Evolutionary conservation across 2,329 filamentous ascomycete species (phyloP), one percentile per base, ranked within the genome.

Genomic region (Pseudogymnoascus sp.): DNA sequence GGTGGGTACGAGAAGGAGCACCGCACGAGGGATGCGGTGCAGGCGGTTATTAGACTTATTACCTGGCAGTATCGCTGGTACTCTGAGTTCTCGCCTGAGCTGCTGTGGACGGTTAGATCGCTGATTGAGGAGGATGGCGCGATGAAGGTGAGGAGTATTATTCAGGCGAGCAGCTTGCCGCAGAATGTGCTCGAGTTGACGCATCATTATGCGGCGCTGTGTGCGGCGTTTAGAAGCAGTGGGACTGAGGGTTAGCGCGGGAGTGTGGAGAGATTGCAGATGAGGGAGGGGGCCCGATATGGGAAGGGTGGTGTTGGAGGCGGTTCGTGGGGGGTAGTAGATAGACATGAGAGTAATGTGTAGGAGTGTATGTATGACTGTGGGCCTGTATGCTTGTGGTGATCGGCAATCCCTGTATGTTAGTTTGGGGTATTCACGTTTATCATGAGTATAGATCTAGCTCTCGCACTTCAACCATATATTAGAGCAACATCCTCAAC

Each of bases 31-130:
- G 89, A 92, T 66, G 91, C 88, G 64, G 83, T 97, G 5, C 89
- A 87, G 29, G 87, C 90, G n/a, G 81, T 97, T 64, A 97, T 99
- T 68, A 83, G 92, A 62, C 80, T 99, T 45, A 91, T 97, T 36
- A 95, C 93, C 11, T 99, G 95, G 95, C 95, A 99, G 78, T 99
- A 97, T 77, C 84, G 95, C 69, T 99, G 95, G 95, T 99, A 99
- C 79, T 97, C 93, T 64, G 95, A 99, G 83, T 99, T 99, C 78
- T 97, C 93, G 16, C 95, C 95, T 0, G 87, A 93, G 68, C 83
- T 99, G 47, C 83, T 99, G 62, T 91, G 87, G 75, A 88, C 90
- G 2, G 90, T 97, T 71, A 88, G 95, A 66, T 92, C 90, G 68
- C 81, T 99, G 68, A 99, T 99, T 73, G 95, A 97, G 77, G 93